Conservation (phyloP, 441 rosid species). For the Cnidoscolus chayamansa region DNA sequence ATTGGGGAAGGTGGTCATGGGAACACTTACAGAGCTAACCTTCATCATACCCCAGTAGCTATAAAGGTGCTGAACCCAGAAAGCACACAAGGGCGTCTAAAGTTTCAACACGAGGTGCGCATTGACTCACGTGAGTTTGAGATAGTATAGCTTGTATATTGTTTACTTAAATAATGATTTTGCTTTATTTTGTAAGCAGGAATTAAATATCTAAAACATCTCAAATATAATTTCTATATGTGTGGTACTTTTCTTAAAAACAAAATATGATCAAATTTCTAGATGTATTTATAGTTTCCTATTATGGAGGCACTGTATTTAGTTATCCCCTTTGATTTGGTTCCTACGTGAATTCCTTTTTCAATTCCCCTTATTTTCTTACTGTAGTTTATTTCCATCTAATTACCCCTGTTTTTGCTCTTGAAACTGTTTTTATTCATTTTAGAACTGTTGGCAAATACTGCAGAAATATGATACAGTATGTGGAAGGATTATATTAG, state of each 20-base stretch:
- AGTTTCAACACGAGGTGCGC: slow-evolving; percentile 81
- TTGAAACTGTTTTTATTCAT: not conserved
- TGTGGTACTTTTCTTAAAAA: not conserved
- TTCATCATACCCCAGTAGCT: slow-evolving; percentile 67
- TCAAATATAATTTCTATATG: not conserved
- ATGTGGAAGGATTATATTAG: not conserved
- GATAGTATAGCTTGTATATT: not conserved
- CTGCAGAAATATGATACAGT: not conserved
- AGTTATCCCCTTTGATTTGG: not conserved
- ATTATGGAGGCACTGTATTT: not conserved
- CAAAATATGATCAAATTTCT: not conserved
- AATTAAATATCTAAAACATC: not conserved
- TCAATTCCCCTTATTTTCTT: not conserved
- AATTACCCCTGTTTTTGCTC: not conserved
- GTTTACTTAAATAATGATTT: slow-evolving; percentile 14
- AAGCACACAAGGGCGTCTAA: slow-evolving; percentile 71
- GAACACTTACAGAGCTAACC: slow-evolving; percentile 61
- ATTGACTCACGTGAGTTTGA: not conserved
- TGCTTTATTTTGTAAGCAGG: not conserved
- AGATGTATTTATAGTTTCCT: not conserved
- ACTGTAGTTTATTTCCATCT: not conserved
- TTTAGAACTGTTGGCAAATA: not conserved
- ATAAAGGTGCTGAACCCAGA: slow-evolving; percentile 64
- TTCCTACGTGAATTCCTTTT: not conserved
- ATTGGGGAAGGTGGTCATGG: slow-evolving; percentile 93